Conservation (phyloP, 1,139 yeast species). For the Yamadazyma trypodendri region DNA sequence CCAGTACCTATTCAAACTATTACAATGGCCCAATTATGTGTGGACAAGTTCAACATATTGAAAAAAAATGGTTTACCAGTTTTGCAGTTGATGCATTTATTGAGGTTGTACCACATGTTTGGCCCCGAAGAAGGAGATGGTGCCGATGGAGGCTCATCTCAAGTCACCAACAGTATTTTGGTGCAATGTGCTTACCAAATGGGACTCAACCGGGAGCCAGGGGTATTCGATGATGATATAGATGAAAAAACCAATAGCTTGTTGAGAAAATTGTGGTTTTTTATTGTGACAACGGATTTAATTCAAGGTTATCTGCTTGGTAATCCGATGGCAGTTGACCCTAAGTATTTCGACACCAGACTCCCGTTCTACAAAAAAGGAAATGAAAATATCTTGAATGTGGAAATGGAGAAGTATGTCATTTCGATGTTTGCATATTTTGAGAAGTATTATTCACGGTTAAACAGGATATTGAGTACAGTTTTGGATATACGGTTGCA, state of each 20-base stretch:
- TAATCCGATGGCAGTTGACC: conserved; percentile 21
- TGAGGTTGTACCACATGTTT: conserved; percentile 39
- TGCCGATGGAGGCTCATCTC: conserved; percentile 48
- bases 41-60: conserved; percentile 39
- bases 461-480: conserved; percentile 24
- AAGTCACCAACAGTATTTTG: conserved; percentile 38
- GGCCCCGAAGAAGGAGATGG: conserved; percentile 55
- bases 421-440: conserved; percentile 23
- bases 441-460: conserved; percentile 23
- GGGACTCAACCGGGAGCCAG: conserved; percentile 49
- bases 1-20: conserved; percentile 33
- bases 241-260: conserved; percentile 32
- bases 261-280: conserved; percentile 40
- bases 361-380: conserved; percentile 19
- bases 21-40: conserved; percentile 37
- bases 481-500: conserved; percentile 23
- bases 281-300: conserved; percentile 22
- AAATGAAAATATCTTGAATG: conserved; percentile 28
- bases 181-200: conserved; percentile 43
- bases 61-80: conserved; percentile 43
- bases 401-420: conserved; percentile 25
- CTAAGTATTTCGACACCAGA: conserved; percentile 21
- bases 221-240: conserved; percentile 24
- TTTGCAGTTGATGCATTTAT: conserved; percentile 46
- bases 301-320: conserved; percentile 26